Percentiles rank a stretch among this genome's conserved stretches.
phyloP scores from a whole-genome alignment of 2,329 filamentous ascomycete species.

The Fusarium transvaalense region DNA sequence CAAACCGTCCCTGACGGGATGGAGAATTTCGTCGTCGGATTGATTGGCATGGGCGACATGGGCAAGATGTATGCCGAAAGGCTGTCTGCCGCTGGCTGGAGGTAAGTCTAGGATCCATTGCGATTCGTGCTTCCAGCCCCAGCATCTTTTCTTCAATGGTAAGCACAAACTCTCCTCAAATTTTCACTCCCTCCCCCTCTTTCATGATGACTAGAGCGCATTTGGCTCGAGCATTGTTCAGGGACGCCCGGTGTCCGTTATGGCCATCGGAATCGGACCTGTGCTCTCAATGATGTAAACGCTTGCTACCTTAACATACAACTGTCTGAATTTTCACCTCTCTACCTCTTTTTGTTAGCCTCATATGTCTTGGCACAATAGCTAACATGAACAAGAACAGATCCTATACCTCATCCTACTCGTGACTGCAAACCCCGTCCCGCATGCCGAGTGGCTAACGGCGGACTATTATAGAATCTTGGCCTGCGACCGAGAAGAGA shows the following conservation, averaged over 20 bases:
- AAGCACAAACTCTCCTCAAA: conserved; percentile 40
- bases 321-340: conserved; percentile 78
- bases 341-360: conserved; percentile 26
- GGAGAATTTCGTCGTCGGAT: conserved; percentile 83
- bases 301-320: conserved; percentile 89
- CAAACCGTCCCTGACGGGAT: conserved; percentile 58
- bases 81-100: conserved; percentile 94
- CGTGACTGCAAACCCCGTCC: conserved; percentile 21
- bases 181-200: conserved; percentile 26
- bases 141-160: conserved; percentile 33
- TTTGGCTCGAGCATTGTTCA: conserved; percentile 99
- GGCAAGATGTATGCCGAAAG: conserved; percentile 96
- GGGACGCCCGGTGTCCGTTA: conserved; percentile 76
- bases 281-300: conserved; percentile 96
- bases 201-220: conserved; percentile 99
- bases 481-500: conserved; percentile 93
- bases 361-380: conserved; percentile 4
- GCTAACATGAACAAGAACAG: conserved; percentile 47
- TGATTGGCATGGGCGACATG: conserved; percentile 99
- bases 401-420: conserved; percentile 4
- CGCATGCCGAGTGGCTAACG: conserved; percentile 49
- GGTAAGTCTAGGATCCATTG: conserved; percentile 66
- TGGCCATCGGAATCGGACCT: conserved; percentile 72
- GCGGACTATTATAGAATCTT: conserved; percentile 74
- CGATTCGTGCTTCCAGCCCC: conserved; percentile 27